These are phyloP conservation scores for Hevea brasiliensis DNA, from an alignment of 345 rosid genomes.

Conservation along the genomic window DNA sequence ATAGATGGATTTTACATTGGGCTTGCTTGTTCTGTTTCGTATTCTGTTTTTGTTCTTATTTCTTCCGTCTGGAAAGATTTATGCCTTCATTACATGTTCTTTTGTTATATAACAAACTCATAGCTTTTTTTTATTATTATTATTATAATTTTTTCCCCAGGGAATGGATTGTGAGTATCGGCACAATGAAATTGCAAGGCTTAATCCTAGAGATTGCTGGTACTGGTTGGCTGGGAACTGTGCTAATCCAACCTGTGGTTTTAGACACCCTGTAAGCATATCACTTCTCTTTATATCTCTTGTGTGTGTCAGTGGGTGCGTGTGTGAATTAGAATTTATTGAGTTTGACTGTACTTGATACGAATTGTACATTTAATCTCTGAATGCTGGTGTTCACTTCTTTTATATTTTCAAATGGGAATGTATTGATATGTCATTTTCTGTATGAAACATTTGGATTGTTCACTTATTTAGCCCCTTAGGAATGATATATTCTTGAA, in stretches of 20 bases:
- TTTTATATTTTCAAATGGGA: background rate
- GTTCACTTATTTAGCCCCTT: background rate
- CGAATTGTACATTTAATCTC: background rate
- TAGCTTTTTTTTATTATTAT: background rate
- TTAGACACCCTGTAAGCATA: conserved; percentile 28
- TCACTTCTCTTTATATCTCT: background rate
- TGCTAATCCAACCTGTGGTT: conserved; percentile 25
- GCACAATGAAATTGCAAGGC: conserved; percentile 25
- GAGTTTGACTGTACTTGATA: background rate
- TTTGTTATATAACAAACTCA: background rate
- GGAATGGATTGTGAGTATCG: conserved; percentile 24
- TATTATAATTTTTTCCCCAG: conserved; percentile 1
- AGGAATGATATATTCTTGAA: background rate
- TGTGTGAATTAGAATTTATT: too few species aligned
- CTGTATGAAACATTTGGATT: background rate
- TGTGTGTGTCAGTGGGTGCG: too few species aligned
- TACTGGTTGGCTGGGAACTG: conserved; percentile 23
- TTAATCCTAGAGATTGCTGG: conserved; percentile 27
- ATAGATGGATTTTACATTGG: background rate
- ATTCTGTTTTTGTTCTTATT: background rate
- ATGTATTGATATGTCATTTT: background rate
- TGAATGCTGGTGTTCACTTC: background rate
- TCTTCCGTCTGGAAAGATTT: background rate
- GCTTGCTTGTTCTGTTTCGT: background rate
- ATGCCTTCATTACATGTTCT: background rate